Percentiles rank a stretch among this genome's conserved stretches.
These are phyloP conservation scores for Chimonanthus salicifolius DNA, from an alignment of 164 flowering plant species.

Conservation along the genomic window DNA sequence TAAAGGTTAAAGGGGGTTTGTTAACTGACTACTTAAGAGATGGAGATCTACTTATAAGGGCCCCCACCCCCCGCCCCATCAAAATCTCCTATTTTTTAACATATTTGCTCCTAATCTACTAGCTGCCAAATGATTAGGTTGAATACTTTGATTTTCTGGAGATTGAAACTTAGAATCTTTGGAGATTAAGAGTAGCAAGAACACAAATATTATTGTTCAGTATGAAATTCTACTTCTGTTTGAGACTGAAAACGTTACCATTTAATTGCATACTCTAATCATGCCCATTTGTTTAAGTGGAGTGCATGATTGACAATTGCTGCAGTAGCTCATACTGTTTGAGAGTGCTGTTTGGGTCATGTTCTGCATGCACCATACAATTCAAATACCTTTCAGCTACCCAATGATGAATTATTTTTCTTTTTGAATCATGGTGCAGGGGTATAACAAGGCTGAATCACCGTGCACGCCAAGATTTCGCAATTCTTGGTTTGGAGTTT, in stretches of 20 bases:
- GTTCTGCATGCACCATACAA: not conserved
- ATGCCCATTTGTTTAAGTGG: not conserved
- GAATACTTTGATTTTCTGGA: no score
- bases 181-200: not conserved
- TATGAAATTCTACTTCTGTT: not conserved
- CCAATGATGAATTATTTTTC: constrained; percentile 4
- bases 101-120: no score
- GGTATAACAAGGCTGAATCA: constrained; percentile 84
- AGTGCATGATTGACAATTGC: not conserved
- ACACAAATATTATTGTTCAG: not conserved
- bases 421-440: constrained; percentile 27
- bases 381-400: not conserved
- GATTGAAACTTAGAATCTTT: no score
- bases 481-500: constrained; percentile 77
- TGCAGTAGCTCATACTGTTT: not conserved
- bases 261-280: not conserved
- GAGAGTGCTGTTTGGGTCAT: not conserved
- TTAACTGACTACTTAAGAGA: no score
- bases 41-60: no score
- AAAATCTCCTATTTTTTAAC: no score
- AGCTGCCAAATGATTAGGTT: no score
- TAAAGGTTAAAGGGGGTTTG: no score
- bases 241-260: not conserved
- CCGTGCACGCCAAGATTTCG: constrained; percentile 94
- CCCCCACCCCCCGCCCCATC: no score